Evolutionary conservation across 352 stramenopile species (phyloP).

Genomic region (Phytophthora boehmeriae): DNA sequence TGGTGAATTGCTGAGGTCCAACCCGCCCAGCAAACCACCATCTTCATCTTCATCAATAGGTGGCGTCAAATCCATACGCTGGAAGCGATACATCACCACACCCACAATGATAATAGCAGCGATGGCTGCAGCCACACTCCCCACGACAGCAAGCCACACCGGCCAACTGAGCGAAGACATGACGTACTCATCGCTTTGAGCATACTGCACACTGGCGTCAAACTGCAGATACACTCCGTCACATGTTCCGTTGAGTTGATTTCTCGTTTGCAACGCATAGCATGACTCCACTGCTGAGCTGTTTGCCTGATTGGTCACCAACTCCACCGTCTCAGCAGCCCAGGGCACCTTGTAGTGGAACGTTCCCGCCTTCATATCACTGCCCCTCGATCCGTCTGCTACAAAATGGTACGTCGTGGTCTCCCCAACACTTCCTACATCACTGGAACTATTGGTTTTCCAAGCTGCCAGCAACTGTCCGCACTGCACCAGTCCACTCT

Average conservation of each 20-base stretch:
- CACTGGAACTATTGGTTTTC: slow-evolving; percentile 50
- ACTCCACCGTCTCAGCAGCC: slow-evolving; percentile 16
- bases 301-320: slow-evolving; percentile 36
- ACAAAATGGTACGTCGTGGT: slow-evolving; percentile 68
- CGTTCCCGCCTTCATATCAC: slow-evolving; percentile 65
- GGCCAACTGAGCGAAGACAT: slow-evolving; percentile 60
- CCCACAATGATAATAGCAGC: slow-evolving; percentile 49
- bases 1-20: slow-evolving; percentile 23
- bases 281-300: slow-evolving; percentile 57
- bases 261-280: slow-evolving; percentile 77
- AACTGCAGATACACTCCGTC: slow-evolving; percentile 74
- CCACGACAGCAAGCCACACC: slow-evolving; percentile 60
- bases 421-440: slow-evolving; percentile 12
- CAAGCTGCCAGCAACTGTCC: slow-evolving; percentile 69
- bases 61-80: slow-evolving; percentile 29
- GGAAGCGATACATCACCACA: slow-evolving; percentile 55
- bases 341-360: slow-evolving; percentile 65
- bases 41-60: slow-evolving; percentile 30
- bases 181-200: slow-evolving; percentile 61
- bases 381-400: slow-evolving; percentile 68
- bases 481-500: slow-evolving; percentile 69
- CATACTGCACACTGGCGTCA: slow-evolving; percentile 61
- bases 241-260: slow-evolving; percentile 62
- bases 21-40: slow-evolving; percentile 40
- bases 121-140: slow-evolving; percentile 59